Conservation (phyloP, 257 asterid species). For the Rehmannia glutinosa region DNA sequence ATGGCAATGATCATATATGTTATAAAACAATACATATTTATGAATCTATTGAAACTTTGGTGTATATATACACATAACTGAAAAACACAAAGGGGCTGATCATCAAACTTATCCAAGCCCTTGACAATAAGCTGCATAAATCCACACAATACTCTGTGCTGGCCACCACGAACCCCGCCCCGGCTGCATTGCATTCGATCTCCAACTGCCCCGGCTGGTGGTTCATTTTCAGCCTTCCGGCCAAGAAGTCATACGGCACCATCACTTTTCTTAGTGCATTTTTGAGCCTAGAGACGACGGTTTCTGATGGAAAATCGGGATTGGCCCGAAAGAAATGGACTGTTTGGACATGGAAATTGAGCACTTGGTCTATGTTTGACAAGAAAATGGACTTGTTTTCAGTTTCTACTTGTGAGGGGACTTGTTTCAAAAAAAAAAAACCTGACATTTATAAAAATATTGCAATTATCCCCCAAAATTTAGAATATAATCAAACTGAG, state of each 20-base stretch:
- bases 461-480: no score
- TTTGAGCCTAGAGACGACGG: conserved; percentile 34
- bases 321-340: conserved; percentile 64
- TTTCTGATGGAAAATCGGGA: conserved; percentile 45
- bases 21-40: background rate
- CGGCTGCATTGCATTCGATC: conserved; percentile 47
- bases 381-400: no score
- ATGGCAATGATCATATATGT: no score
- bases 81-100: conserved; percentile 68
- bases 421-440: no score
- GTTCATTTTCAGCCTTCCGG: conserved; percentile 52
- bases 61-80: conserved; percentile 58
- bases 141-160: conserved; percentile 46
- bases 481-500: no score
- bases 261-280: conserved; percentile 44
- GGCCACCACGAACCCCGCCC: conserved; percentile 66
- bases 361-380: conserved; percentile 74
- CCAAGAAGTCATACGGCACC: conserved; percentile 55
- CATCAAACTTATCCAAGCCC: conserved; percentile 37
- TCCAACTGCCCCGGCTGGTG: conserved; percentile 48
- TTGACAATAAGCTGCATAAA: conserved; percentile 59
- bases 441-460: no score
- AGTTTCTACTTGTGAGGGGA: no score
- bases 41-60: no score
- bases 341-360: conserved; percentile 70